These are phyloP conservation scores for Aspergillus pseudoglaucus DNA, from an alignment of 2,329 filamentous ascomycete genomes.

Conservation along the genomic window DNA sequence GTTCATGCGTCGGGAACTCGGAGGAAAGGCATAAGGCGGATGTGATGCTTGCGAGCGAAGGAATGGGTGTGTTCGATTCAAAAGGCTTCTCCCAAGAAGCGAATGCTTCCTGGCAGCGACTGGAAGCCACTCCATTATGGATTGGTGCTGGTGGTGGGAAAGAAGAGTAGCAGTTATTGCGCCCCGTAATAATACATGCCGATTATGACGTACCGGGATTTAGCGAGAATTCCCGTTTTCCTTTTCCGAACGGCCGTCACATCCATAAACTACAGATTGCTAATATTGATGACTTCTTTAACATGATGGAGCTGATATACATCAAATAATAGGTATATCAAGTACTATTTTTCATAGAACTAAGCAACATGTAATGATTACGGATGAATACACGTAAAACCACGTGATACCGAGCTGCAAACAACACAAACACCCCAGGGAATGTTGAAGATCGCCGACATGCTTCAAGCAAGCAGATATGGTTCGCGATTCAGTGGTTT, in stretches of 20 bases:
- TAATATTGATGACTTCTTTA: too few relatives aligned
- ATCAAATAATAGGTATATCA: not conserved
- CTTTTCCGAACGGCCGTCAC: not conserved
- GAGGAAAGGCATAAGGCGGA: slow-evolving; percentile 13
- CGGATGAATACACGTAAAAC: not conserved
- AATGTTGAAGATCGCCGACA: not conserved
- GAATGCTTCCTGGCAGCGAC: slow-evolving; percentile 12
- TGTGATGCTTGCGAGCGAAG: slow-evolving; percentile 2
- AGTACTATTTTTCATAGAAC: not conserved
- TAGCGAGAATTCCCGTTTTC: not conserved
- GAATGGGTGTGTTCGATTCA: not conserved
- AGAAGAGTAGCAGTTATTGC: not conserved
- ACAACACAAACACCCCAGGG: slow-evolving; percentile 26
- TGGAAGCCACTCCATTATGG: slow-evolving; percentile 23
- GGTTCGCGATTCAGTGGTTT: not conserved
- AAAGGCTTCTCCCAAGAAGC: slow-evolving; percentile 8
- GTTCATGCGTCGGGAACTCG: slow-evolving; percentile 15
- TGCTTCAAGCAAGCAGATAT: not conserved
- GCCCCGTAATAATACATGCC: not conserved
- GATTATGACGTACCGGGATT: not conserved
- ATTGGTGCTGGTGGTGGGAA: not conserved
- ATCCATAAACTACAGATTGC: not conserved
- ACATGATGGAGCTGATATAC: too few relatives aligned
- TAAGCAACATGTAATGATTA: not conserved
- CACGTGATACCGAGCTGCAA: slow-evolving; percentile 11